These are phyloP conservation scores for Fusarium camptoceras DNA, from an alignment of 2,329 filamentous ascomycete species.

Conservation along the genomic window DNA sequence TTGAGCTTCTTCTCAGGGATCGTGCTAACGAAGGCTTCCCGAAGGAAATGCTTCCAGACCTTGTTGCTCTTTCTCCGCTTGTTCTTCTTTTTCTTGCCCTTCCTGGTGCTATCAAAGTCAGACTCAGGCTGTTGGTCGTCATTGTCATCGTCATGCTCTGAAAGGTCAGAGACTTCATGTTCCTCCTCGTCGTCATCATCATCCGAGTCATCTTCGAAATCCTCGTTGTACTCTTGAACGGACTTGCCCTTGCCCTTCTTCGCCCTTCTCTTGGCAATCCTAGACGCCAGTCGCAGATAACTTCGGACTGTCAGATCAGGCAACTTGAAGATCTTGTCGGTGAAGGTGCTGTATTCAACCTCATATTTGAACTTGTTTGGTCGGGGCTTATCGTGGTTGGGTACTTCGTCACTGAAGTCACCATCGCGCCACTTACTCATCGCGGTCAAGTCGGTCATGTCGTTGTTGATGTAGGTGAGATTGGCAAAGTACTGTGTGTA, in stretches of 20 bases:
- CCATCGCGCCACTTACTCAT: constrained; percentile 71
- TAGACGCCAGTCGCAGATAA: constrained; percentile 81
- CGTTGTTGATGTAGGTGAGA: constrained; percentile 88
- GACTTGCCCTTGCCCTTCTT: constrained; percentile 42
- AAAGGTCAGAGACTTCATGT: constrained; percentile 33
- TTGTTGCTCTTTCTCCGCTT: constrained; percentile 68
- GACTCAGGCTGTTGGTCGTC: constrained; percentile 40
- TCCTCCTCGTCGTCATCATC: constrained; percentile 45
- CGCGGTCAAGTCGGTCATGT: constrained; percentile 58
- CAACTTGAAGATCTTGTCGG: constrained; percentile 79
- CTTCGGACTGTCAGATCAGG: constrained; percentile 87
- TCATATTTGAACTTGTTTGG: constrained; percentile 78
- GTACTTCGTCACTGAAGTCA: constrained; percentile 69
- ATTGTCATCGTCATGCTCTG: constrained; percentile 36
- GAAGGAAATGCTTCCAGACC: constrained; percentile 81
- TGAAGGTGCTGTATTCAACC: constrained; percentile 86
- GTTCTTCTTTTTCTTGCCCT: constrained; percentile 53
- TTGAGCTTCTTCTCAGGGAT: constrained; percentile 74
- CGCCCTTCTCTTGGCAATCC: constrained; percentile 68
- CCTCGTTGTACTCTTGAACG: constrained; percentile 31
- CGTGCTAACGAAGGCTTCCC: constrained; percentile 83
- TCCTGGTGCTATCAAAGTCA: constrained; percentile 19
- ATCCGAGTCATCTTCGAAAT: constrained; percentile 47
- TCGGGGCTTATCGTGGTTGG: constrained; percentile 63
- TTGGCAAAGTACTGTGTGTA: constrained; percentile 96